Evolutionary conservation across 176 grass and related monocot genomes (phyloP).

Genomic region (Triticum timopheevii): DNA sequence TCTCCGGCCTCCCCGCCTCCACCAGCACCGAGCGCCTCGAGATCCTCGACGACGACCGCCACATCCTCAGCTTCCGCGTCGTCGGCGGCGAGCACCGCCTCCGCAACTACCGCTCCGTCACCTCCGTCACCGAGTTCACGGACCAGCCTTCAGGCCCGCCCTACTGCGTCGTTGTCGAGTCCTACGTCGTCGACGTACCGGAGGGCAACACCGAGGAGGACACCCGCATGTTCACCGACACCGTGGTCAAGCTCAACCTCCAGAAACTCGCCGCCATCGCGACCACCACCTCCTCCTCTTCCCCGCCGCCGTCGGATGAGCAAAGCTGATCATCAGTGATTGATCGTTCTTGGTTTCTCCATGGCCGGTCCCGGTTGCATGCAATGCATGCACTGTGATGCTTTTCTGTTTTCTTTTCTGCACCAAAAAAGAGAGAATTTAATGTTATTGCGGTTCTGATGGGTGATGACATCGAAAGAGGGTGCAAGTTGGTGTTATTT

Average conservation of each 20-base stretch:
- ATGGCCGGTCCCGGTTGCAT: neutral
- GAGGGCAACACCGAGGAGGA: constrained; percentile 89
- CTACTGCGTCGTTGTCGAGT: constrained; percentile 86
- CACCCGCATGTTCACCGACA: constrained; percentile 93
- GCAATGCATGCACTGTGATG: constrained; percentile 2
- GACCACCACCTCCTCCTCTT: neutral
- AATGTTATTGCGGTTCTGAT: constrained; percentile 34
- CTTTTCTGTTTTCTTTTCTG: neutral
- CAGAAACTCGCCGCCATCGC: constrained; percentile 81
- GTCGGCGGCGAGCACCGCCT: constrained; percentile 92
- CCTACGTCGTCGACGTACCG: constrained; percentile 89
- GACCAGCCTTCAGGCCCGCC: neutral
- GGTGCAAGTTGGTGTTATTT: constrained; percentile 41
- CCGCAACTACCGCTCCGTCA: constrained; percentile 92
- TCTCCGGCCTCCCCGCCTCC: constrained; percentile 84
- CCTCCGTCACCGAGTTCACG: constrained; percentile 84
- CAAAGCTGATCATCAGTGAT: neutral
- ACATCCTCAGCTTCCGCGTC: constrained; percentile 92
- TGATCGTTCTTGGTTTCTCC: no score
- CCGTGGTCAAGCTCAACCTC: constrained; percentile 90
- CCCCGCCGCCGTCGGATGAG: neutral
- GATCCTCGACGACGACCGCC: constrained; percentile 86
- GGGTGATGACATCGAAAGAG: constrained; percentile 34
- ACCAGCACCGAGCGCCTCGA: constrained; percentile 93
- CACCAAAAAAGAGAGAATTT: neutral